Base-by-base conservation (phyloP, 139 green algal genomes). In the Ettlia oleoabundans region DNA sequence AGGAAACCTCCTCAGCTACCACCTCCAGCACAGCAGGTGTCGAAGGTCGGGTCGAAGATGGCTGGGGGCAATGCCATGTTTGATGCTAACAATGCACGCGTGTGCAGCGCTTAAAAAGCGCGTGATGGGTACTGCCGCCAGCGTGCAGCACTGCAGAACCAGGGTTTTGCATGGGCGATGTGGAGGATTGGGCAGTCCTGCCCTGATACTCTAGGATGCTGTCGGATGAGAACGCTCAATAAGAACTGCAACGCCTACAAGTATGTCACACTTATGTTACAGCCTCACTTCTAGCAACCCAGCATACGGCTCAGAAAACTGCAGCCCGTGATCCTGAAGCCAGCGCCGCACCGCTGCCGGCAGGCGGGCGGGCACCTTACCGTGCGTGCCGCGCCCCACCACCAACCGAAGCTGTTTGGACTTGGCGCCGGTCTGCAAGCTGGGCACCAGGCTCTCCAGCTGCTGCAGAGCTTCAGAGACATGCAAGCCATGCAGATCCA, bases 401-500 rank as follows among this genome's bases (percentile, higher is more conserved):
- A 93, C 84, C 9, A 96, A 40, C 37, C 81, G 72, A 30, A 84
- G 51, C n/a, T 65, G 38, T n/a, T n/a, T n/a, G n/a, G 38, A 65
- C 28, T n/a, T 4, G 30, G 65, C 69, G 47, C 71, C 72, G 5
- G 40, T 33, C 28, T 76, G 24, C 32, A 83, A 52, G 67, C 47
- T 47, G 1, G n/a, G 28, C 38, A 94, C 72, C 82, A 86, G 58
- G 13, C 21, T 10, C 2, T 86, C 77, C 43, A 96, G 86, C 26
- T 87, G 69, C 8, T 74, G 26, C 40, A 90, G n/a, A 8, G 92
- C 93, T 68, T 96, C 93, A 3, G 68, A 55, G 15, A 92, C 90
- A 35, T 96, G 93, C 58, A 96, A 85, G 9, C 93, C 93, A 75
- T 96, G 93, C 75, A 96, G 82, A 78, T 96, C 93, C 18, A 96